Base-by-base conservation (phyloP, 495 filamentous ascomycete species). In the Penicillium maclennaniae region DNA sequence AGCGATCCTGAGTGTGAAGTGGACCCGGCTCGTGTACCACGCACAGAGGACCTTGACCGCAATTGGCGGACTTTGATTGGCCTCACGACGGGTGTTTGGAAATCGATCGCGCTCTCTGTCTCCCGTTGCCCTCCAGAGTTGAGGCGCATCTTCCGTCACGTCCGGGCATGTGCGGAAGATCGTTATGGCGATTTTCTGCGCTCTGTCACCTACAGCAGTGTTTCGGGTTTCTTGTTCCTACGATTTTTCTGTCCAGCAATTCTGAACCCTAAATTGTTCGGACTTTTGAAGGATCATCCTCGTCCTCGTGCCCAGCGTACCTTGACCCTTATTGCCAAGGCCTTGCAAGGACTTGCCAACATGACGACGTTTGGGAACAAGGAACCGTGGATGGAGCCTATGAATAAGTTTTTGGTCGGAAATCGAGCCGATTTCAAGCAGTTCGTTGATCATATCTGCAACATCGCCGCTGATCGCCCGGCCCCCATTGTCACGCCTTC, bases 341-440 rank as follows among this genome's bases (percentile, higher is more conserved):
- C 88, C 15, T 78, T 99, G n/a, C 92, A 97, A 72, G 92, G 88
- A 15, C 77, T 99, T 37, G 93, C 92, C 17, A 97, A 97, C 63
- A 83, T 97, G 72, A 88, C 88, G 10, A 91, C 84, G 2, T 97
- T 97, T 55, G 95, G 93, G 49, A 88, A 86, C 61, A 97, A 97
- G 67, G 93, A 97, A 68, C 82, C 86, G 4, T 99, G 92, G 91
- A 99, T 99, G 93, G 95, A 95, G 69, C 90, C 89, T 5, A 97
- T 97, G 95, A 99, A 97, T 63, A 79, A 78, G 46, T 80, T 81
- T 47, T 53, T 79, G 40, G 64, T 69, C 42, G 68, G 67, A 15
- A 78, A 82, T 60, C 75, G 78, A 43, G 46, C 63, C 49, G 83
- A 87, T 20, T 89, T 97, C 72, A 95, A 91, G 66, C 78, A 84